Conservation (phyloP, 2,329 filamentous ascomycete species). For the Colletotrichum kahawae region DNA sequence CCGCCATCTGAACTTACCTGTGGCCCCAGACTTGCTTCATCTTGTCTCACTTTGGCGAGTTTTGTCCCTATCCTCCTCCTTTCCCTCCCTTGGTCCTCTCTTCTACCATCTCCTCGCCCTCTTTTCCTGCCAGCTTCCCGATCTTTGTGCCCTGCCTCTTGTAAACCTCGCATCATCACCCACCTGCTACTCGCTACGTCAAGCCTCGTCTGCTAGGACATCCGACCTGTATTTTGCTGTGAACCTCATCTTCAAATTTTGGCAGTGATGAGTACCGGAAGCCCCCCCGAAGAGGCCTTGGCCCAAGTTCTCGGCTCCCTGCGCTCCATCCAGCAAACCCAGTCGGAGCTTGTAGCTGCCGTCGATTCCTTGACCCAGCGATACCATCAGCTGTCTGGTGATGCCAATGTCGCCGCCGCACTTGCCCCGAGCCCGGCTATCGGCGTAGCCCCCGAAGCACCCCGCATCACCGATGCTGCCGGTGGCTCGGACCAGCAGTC, state of each 20-base stretch:
- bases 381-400: slow-evolving; percentile 12
- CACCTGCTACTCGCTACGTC: background rate
- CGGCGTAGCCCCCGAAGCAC: background rate
- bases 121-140: background rate
- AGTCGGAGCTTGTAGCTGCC: slow-evolving; percentile 43
- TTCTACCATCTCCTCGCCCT: background rate
- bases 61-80: background rate
- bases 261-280: slow-evolving; percentile 6
- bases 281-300: slow-evolving; percentile 28
- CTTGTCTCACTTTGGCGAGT: background rate
- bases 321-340: slow-evolving; percentile 44
- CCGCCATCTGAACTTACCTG: background rate
- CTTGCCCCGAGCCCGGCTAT: slow-evolving; percentile 1
- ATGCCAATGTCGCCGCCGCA: background rate
- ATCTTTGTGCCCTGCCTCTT: background rate
- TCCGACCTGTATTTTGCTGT: background rate
- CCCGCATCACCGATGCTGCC: slow-evolving; percentile 17
- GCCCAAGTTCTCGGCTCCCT: slow-evolving; percentile 37
- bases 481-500: background rate
- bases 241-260: background rate
- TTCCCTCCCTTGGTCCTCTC: background rate
- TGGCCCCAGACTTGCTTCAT: background rate
- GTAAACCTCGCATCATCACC: background rate
- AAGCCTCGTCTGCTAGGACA: background rate
- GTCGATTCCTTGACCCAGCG: slow-evolving; percentile 43